phyloP scores from a whole-genome alignment of 2,329 filamentous ascomycete species.

The Fusarium nelsonii region DNA sequence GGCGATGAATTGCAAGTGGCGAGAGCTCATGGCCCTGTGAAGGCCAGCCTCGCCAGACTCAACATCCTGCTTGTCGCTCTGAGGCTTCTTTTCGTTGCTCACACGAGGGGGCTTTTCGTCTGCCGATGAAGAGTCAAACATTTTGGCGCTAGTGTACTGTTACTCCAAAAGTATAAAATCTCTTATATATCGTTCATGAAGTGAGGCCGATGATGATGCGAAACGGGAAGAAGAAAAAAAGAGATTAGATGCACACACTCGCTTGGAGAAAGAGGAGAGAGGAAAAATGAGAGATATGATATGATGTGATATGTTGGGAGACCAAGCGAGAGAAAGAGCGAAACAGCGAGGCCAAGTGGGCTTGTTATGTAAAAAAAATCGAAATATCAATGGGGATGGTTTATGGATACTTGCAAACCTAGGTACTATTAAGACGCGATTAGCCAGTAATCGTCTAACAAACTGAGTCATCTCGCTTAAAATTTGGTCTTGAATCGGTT shows the following conservation, averaged over 20 bases:
- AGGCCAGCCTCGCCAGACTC: constrained; percentile 55
- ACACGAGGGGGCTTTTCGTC: constrained; percentile 49
- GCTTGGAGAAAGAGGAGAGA: constrained; percentile 7
- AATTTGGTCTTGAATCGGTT: too few relatives aligned
- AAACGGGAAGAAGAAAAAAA: neutral
- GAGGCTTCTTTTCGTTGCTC: constrained; percentile 47
- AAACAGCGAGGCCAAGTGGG: constrained; percentile 42
- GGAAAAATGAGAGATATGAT: neutral
- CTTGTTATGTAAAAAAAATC: constrained; percentile 48
- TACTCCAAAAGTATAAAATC: too few relatives aligned
- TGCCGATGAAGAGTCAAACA: constrained; percentile 43
- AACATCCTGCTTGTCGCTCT: constrained; percentile 49
- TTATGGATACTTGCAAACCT: constrained; percentile 20
- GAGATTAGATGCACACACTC: constrained; percentile 12
- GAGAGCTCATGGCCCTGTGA: constrained; percentile 54
- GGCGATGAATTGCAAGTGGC: constrained; percentile 64
- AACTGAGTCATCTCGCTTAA: too few relatives aligned
- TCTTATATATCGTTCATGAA: neutral
- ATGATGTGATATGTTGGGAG: constrained; percentile 14
- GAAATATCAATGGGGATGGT: constrained; percentile 27
- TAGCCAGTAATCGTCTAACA: too few relatives aligned
- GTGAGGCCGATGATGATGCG: constrained; percentile 15
- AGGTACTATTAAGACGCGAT: too few relatives aligned
- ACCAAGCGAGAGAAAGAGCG: constrained; percentile 5
- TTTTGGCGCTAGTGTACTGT: neutral